Base-by-base conservation (phyloP, 2,329 filamentous ascomycete species). In the Fusarium sp. region DNA sequence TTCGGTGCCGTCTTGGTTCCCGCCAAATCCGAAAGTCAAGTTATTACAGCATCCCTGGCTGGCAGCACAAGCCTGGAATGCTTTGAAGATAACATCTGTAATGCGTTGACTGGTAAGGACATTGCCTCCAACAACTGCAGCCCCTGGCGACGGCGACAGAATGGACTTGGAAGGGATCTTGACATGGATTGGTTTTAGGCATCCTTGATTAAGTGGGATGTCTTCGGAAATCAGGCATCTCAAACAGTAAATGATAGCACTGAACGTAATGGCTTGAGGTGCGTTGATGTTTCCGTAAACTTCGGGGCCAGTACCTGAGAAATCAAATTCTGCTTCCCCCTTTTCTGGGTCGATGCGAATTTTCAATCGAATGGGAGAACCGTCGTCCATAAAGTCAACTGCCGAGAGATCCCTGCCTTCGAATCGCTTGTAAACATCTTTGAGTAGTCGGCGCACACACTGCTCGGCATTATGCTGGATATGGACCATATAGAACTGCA, bases 211-310 rank as follows among this genome's bases (percentile, higher is more conserved):
- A 7, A 96, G 84, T 0, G 93, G 93, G 12, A 96, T 95, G 70
- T 95, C 93, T 76, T 94, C 90, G 13, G 89, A 91, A 71, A 96
- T 94, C 62, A 96, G 85, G 75, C 91, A 93, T 31, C 93, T 88
- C 20, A 96, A 85, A 75, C 93, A 95, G 84, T 96, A 96, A 72
- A 96, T 95, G 73, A 95, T 95, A n/a, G 93, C 93, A 11, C 90
- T 92, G 82, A 93, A 94, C 0, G 93, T 95, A 52, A 96, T 92
- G 6, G 93, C 93, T 80, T 94, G 88, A 0, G 93, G 93, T 0
- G 93, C 93, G 76, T 96, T 96, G 80, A 91, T 91, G 75, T 94
- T 95, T 35, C 89, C 92, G 75, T 94, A 94, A 2, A 94, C 92
- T 80, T 96, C 92, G 0, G 92, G 90, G 0, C 93, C 93, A 0